phyloP scores from a whole-genome alignment of 768 basidiomycete genomes.

The Tylopilus plumbeoviolaceoides region DNA sequence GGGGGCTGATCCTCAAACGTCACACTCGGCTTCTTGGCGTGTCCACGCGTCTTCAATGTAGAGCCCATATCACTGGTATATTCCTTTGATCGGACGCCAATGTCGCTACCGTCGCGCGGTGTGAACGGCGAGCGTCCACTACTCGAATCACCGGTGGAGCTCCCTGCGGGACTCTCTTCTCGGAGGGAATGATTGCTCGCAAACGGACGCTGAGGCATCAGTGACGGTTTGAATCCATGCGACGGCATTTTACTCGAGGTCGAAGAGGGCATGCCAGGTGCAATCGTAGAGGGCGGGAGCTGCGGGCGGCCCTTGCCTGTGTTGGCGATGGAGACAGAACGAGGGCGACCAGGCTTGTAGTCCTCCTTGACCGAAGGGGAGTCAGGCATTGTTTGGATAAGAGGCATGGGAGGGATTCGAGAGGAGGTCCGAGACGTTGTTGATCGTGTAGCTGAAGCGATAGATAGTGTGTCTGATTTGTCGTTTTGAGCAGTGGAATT shows the following conservation, averaged over 20 bases:
- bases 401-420: slow-evolving; percentile 28
- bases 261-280: slow-evolving; percentile 4
- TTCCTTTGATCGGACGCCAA: slow-evolving; percentile 25
- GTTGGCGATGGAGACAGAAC: slow-evolving; percentile 6
- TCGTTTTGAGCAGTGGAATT: slow-evolving; percentile 16
- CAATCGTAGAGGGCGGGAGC: slow-evolving; percentile 6
- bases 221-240: slow-evolving; percentile 20
- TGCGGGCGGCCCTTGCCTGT: slow-evolving; percentile 12
- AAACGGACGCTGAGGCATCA: slow-evolving; percentile 53
- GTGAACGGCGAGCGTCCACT: slow-evolving; percentile 73
- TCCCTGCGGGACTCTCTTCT: slow-evolving; percentile 67
- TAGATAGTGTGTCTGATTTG: slow-evolving; percentile 26
- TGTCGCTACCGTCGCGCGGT: slow-evolving; percentile 74
- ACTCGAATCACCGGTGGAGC: slow-evolving; percentile 83
- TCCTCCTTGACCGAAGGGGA: slow-evolving; percentile 30
- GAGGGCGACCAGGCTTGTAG: slow-evolving; percentile 12
- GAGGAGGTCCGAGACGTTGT: slow-evolving; percentile 22
- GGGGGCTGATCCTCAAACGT: slow-evolving; percentile 57
- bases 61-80: slow-evolving; percentile 22
- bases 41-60: slow-evolving; percentile 30
- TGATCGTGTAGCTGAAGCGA: slow-evolving; percentile 21
- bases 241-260: slow-evolving; percentile 23
- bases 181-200: slow-evolving; percentile 34
- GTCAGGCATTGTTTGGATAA: slow-evolving; percentile 30
- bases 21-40: slow-evolving; percentile 59